Base-by-base conservation (phyloP, 805 yeast genomes). In the Metschnikowia dekortorum region DNA sequence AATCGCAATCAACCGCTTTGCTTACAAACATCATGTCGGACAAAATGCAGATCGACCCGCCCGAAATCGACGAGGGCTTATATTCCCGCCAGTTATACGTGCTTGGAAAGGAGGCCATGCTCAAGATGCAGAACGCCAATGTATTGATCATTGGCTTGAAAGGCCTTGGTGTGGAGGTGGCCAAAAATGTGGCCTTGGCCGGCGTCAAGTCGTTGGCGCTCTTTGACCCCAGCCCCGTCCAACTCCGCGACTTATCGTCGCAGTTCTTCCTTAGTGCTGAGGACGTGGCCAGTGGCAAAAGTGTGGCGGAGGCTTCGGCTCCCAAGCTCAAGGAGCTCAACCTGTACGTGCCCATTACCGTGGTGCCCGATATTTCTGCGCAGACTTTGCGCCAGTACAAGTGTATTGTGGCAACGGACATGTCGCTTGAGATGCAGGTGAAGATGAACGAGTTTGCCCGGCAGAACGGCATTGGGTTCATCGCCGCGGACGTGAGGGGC, bases 61-160 rank as follows among this genome's bases (percentile, higher is more conserved):
- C 77, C 45, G 55, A 70, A 53, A 92, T 94, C 62, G 99, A 94
- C 67, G 99, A 94, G 76, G 79, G 95, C 51, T 79, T 94, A 59
- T 94, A 94, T 78, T 91, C 98, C 37, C 89, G 99, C 68, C 99
- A 94, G 73, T 81, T 94, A 69, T 89, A 92, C 62, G 99, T 94
- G 47, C 72, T 94, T 57, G 99, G 99, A 54, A 90, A 89, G 62
- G 99, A 94, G 58, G 99, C 99, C 47, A 94, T 94, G 99, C 75
- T 91, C 61, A 88, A 89, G 68, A 88, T 94, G 97, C 96, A 91
- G 62, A 78, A 81, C 57, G 90, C 98, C 28, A 89, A 87, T 61
- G 97, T 94, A n/a, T 79, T 94, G 45, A 78, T 94, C 44, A 81
- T 91, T 55, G 99, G 99, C 3, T 74, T 92, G 50, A 85, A 83